Conservation (phyloP, 495 filamentous ascomycete genomes). For the Neurospora africana region DNA sequence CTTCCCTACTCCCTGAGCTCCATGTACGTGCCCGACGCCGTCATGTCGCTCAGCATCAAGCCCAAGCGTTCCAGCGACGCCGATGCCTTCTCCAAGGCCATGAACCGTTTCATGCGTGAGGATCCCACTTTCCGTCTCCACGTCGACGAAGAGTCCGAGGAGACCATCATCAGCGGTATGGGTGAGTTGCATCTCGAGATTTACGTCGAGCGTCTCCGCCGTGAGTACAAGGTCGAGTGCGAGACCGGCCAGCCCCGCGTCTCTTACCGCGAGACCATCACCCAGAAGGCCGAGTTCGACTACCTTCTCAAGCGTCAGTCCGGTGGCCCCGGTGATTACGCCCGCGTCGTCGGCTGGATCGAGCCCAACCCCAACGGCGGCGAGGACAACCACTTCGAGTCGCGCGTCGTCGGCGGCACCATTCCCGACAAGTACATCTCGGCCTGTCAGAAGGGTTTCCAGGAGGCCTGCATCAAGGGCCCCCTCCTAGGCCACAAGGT, state of each 20-base stretch:
- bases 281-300: slow-evolving; percentile 67
- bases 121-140: slow-evolving; percentile 96
- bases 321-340: slow-evolving; percentile 92
- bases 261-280: slow-evolving; percentile 93
- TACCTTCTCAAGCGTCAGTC: slow-evolving; percentile 93
- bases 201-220: slow-evolving; percentile 95
- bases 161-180: slow-evolving; percentile 98
- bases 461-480: slow-evolving; percentile 72
- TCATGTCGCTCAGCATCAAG: slow-evolving; percentile 95
- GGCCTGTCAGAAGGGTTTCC: slow-evolving; percentile 94
- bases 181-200: slow-evolving; percentile 95
- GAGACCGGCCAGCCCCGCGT: slow-evolving; percentile 95
- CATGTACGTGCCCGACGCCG: slow-evolving; percentile 98
- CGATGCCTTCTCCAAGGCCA: slow-evolving; percentile 94
- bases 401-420: slow-evolving; percentile 75
- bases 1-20: slow-evolving; percentile 95
- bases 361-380: slow-evolving; percentile 64
- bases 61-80: slow-evolving; percentile 89
- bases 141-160: slow-evolving; percentile 78
- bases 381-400: slow-evolving; percentile 73
- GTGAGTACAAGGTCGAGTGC: slow-evolving; percentile 94
- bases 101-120: slow-evolving; percentile 97
- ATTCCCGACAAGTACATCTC: slow-evolving; percentile 95
- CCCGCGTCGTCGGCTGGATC: slow-evolving; percentile 85
- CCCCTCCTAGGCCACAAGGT: slow-evolving; percentile 91